These are phyloP conservation scores for Cucumis sativus DNA, from an alignment of 306 rosid genomes.

Conservation along the genomic window Cucumber_9930_V3 NC_026655.2:7547501-7548000, in stretches of 20 bases:
- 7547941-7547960: neutral
- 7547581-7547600: too few relatives aligned
- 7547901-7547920: neutral
- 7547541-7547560: too few relatives aligned
- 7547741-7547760: conserved; percentile 14
- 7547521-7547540: too few relatives aligned
- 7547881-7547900: neutral
- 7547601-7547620: too few relatives aligned
- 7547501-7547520: too few relatives aligned
- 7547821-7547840: conserved; percentile 99
- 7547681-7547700: too few relatives aligned
- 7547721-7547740: neutral
- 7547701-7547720: too few relatives aligned
- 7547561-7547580: too few relatives aligned
- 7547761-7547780: conserved; percentile 99
- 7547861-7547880: neutral
- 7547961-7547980: conserved; percentile 63
- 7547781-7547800: conserved; percentile 98
- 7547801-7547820: conserved; percentile 99
- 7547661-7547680: too few relatives aligned
- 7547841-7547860: conserved; percentile 54
- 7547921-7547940: conserved; percentile 7
- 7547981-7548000: conserved; percentile 89
- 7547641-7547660: too few relatives aligned
- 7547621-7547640: too few relatives aligned